These are phyloP conservation scores for Phytopythium kandeliae DNA, from an alignment of 352 stramenopile species.

Conservation along the genomic window DNA sequence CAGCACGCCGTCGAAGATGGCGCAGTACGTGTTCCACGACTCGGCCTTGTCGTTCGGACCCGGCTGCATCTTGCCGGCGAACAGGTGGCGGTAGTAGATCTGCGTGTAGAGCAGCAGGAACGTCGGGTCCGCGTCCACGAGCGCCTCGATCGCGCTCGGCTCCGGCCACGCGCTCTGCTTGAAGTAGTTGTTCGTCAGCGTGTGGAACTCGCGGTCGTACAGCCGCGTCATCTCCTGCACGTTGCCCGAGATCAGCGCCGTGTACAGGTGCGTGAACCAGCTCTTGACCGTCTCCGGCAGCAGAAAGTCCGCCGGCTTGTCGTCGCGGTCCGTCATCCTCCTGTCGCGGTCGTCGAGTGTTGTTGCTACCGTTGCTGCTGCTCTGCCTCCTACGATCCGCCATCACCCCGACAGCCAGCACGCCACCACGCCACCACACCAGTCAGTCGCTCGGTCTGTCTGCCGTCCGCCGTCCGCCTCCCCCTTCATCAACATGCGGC, in stretches of 20 bases:
- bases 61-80: slow-evolving; percentile 81
- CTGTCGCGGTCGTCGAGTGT: background rate
- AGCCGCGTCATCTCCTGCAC: slow-evolving; percentile 76
- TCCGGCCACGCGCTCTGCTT: slow-evolving; percentile 93
- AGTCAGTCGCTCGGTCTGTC: background rate
- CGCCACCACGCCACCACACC: too few species aligned
- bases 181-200: slow-evolving; percentile 93
- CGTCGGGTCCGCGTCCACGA: slow-evolving; percentile 83
- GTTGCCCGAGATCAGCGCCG: slow-evolving; percentile 78
- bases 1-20: slow-evolving; percentile 93
- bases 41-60: slow-evolving; percentile 88
- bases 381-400: too few species aligned
- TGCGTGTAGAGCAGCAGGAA: slow-evolving; percentile 97
- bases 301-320: slow-evolving; percentile 85
- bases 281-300: slow-evolving; percentile 84
- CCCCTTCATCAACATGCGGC: too few species aligned
- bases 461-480: background rate
- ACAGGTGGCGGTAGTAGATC: slow-evolving; percentile 96
- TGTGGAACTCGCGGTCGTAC: slow-evolving; percentile 87
- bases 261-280: slow-evolving; percentile 88
- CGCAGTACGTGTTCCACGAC: slow-evolving; percentile 92
- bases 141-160: slow-evolving; percentile 74
- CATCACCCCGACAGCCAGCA: too few species aligned
- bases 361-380: too few species aligned
- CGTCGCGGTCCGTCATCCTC: slow-evolving; percentile 62